Evolutionary conservation across 306 rosid genomes (phyloP).

Genomic region (Quercus gilva): DNA sequence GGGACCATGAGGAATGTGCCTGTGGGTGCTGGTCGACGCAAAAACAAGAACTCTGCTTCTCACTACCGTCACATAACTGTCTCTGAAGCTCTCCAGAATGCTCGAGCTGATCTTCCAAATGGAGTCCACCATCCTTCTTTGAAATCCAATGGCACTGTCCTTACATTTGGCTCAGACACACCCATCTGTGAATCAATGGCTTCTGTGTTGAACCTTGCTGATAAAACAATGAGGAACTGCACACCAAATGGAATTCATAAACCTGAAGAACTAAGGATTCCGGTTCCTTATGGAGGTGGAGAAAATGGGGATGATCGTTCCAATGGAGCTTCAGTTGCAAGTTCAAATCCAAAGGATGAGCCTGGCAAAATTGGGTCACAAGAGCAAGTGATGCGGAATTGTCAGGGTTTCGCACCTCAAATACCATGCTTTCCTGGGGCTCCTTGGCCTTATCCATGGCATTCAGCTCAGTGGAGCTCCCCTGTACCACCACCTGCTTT

Average conservation of each 20-base stretch:
- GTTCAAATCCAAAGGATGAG: conserved; percentile 46
- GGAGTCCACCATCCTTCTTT: conserved; percentile 43
- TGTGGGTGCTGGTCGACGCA: conserved; percentile 90
- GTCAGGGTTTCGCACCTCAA: conserved; percentile 51
- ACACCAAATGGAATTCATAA: conserved; percentile 36
- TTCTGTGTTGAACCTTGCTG: conserved; percentile 59
- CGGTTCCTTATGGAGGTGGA: conserved; percentile 31
- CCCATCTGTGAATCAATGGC: conserved; percentile 59
- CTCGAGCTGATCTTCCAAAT: conserved; percentile 23
- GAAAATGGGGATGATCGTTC: conserved; percentile 47
- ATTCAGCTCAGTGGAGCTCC: conserved; percentile 52
- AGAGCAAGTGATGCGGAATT: conserved; percentile 32
- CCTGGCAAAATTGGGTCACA: conserved; percentile 31
- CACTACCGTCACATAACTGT: conserved; percentile 46
- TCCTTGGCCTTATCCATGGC: conserved; percentile 61
- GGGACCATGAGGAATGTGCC: conserved; percentile 84
- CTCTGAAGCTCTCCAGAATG: conserved; percentile 45
- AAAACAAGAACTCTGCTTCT: conserved; percentile 57
- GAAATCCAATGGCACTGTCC: conserved; percentile 45
- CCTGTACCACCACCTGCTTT: conserved; percentile 49
- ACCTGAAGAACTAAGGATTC: conserved; percentile 24
- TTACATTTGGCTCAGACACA: conserved; percentile 62
- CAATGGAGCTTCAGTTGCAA: conserved; percentile 49
- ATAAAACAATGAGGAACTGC: conserved; percentile 31
- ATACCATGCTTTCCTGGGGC: conserved; percentile 45